phyloP scores from a whole-genome alignment of 2,329 filamentous ascomycete species.

The Neonectria hederae region DNA sequence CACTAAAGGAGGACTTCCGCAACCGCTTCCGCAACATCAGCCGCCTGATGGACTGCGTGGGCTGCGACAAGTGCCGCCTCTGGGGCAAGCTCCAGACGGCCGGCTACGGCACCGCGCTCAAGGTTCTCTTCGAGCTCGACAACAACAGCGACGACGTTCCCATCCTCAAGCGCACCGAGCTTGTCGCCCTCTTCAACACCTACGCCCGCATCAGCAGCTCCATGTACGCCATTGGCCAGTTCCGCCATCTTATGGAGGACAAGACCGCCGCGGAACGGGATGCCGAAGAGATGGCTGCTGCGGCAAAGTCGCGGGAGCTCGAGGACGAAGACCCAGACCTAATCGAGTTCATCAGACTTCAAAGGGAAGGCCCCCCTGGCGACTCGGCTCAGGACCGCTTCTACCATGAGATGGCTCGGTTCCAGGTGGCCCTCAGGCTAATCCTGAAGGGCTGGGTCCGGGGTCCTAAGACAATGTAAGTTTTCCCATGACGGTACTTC shows the following conservation, averaged over 20 bases:
- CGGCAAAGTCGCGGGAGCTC: constrained; percentile 43
- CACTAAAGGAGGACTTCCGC: constrained; percentile 94
- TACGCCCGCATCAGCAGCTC: constrained; percentile 87
- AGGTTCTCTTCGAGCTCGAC: constrained; percentile 95
- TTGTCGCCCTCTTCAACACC: constrained; percentile 95
- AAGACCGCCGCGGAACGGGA: constrained; percentile 40
- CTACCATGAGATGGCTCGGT: constrained; percentile 68
- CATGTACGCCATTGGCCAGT: constrained; percentile 77
- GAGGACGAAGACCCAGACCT: constrained; percentile 55
- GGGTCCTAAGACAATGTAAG: constrained; percentile 77
- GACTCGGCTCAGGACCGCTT: constrained; percentile 64
- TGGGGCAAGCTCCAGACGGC: constrained; percentile 98
- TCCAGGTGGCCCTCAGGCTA: constrained; percentile 70
- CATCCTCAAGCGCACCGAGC: constrained; percentile 83
- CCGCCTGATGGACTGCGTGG: constrained; percentile 97
- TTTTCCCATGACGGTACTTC: constrained; percentile 37
- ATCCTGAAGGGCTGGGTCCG: constrained; percentile 76
- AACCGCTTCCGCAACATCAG: constrained; percentile 97
- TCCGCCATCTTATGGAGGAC: constrained; percentile 65
- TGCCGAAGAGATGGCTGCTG: constrained; percentile 47
- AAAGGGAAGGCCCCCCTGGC: constrained; percentile 45
- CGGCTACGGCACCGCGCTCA: constrained; percentile 93
- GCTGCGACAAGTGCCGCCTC: constrained; percentile 96
- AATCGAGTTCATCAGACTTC: constrained; percentile 43
- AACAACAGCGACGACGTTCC: constrained; percentile 72